Conservation (phyloP, 2,329 filamentous ascomycete genomes). For the Venturia pyrina region DNA sequence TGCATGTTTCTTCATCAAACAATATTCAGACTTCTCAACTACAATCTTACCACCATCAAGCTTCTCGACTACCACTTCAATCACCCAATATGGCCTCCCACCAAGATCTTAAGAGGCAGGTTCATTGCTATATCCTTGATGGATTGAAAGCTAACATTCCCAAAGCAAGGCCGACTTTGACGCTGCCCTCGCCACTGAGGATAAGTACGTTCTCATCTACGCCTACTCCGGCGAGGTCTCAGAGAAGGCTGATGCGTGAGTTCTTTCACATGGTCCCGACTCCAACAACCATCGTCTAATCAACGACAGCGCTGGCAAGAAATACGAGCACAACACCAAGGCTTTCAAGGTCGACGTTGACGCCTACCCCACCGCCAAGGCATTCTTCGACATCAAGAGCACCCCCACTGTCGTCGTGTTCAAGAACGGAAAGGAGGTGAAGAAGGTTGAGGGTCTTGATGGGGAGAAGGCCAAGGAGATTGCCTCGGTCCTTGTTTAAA, state of each 20-base stretch:
- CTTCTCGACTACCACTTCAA: neutral
- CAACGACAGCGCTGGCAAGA: slow-evolving; percentile 19
- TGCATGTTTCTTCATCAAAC: neutral
- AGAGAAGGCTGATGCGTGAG: slow-evolving; percentile 21
- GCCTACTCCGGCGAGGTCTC: slow-evolving; percentile 20
- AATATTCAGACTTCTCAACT: neutral
- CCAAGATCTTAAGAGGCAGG: slow-evolving; percentile 18
- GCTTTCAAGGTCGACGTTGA: slow-evolving; percentile 21
- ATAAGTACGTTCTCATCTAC: slow-evolving; percentile 24
- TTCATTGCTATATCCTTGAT: neutral
- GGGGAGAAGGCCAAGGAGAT: slow-evolving; percentile 10
- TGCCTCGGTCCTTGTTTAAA: slow-evolving; percentile 8
- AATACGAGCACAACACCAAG: slow-evolving; percentile 20
- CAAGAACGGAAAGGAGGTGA: slow-evolving; percentile 23
- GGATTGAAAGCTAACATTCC: neutral
- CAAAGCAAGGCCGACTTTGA: slow-evolving; percentile 22
- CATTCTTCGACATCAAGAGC: slow-evolving; percentile 18
- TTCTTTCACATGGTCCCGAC: neutral
- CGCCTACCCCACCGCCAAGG: slow-evolving; percentile 18
- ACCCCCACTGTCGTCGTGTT: slow-evolving; percentile 21
- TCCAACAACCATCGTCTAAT: neutral
- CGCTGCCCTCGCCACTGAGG: slow-evolving; percentile 20
- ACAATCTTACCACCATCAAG: neutral
- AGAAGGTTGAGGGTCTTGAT: slow-evolving; percentile 19
- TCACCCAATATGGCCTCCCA: slow-evolving; percentile 17